Percentiles rank a stretch among this genome's conserved stretches.
These are phyloP conservation scores for Pascua sp. DNA, from an alignment of 1,284 basidiomycete genomes.

Conservation along the genomic window DNA sequence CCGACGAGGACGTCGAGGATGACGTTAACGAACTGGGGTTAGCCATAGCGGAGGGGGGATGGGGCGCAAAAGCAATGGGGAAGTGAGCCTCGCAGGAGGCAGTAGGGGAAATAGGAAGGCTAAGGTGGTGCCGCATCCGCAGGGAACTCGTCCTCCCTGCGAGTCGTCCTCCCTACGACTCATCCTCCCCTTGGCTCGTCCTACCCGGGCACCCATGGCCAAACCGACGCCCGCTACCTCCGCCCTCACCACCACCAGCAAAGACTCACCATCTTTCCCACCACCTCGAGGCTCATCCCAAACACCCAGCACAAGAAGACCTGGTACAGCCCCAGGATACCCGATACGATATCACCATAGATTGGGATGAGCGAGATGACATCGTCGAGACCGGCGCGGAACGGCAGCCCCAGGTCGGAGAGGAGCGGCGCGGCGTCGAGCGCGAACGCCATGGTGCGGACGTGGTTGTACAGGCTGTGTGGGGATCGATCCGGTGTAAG, in stretches of 20 bases:
- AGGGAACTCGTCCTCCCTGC: background rate
- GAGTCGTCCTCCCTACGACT: no score
- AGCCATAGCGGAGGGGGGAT: background rate
- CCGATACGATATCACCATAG: slow-evolving; percentile 47
- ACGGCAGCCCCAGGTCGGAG: slow-evolving; percentile 47
- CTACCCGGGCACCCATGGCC: no score
- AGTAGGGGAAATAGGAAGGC: background rate
- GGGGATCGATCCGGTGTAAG: background rate
- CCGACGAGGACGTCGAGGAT: slow-evolving; percentile 44
- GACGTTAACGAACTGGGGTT: slow-evolving; percentile 38
- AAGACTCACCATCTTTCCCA: slow-evolving; percentile 43
- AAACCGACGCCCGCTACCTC: background rate
- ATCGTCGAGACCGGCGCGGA: slow-evolving; percentile 49
- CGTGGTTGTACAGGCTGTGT: slow-evolving; percentile 46
- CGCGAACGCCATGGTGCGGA: slow-evolving; percentile 47
- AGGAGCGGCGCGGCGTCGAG: slow-evolving; percentile 48
- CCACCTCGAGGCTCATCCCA: slow-evolving; percentile 32
- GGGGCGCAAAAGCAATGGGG: background rate
- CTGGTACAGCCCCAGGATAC: slow-evolving; percentile 47
- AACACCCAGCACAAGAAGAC: slow-evolving; percentile 47
- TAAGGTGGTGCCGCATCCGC: background rate
- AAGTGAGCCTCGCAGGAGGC: background rate
- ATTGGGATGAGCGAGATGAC: slow-evolving; percentile 49
- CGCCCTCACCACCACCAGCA: background rate
- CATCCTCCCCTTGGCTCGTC: background rate